A percentile compares a stretch with the other conserved stretches of the same genome.
Evolutionary conservation across 495 filamentous ascomycete genomes (phyloP).

Genomic region (Aspergillus sclerotiicarbonarius): DNA sequence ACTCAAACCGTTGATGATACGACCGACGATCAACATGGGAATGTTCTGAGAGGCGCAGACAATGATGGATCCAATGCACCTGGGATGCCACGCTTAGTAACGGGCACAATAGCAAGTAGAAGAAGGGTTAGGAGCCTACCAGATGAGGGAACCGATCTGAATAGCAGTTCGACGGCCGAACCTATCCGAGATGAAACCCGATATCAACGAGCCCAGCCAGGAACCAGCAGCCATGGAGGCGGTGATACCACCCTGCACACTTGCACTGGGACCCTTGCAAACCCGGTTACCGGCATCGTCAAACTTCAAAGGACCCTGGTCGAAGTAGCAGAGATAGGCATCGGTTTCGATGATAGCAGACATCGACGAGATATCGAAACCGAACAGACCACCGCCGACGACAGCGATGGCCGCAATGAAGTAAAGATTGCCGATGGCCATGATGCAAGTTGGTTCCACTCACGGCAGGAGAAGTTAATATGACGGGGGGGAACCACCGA

Average conservation of each 20-base stretch:
- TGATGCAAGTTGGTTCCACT: conserved; percentile 9
- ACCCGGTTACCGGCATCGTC: conserved; percentile 21
- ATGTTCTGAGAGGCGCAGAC: conserved; percentile 71
- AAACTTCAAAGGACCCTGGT: conserved; percentile 38
- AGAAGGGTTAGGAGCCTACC: conserved; percentile 42
- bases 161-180: conserved; percentile 68
- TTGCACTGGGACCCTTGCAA: conserved; percentile 49
- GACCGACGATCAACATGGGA: conserved; percentile 69
- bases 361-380: conserved; percentile 83
- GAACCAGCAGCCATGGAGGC: conserved; percentile 74
- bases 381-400: conserved; percentile 76
- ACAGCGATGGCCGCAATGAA: conserved; percentile 73
- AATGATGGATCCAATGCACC: conserved; percentile 64
- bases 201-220: conserved; percentile 67
- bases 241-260: conserved; percentile 59
- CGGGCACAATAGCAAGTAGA: background rate
- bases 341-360: conserved; percentile 64
- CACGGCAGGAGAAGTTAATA: background rate
- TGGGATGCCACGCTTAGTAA: conserved; percentile 21
- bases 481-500: conserved; percentile 1
- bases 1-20: conserved; percentile 72
- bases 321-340: conserved; percentile 63
- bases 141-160: conserved; percentile 60
- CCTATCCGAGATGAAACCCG: conserved; percentile 63
- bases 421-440: conserved; percentile 63